Evolutionary conservation across 805 yeast genomes (phyloP).

Genomic region (Metschnikowia amazonensis): DNA sequence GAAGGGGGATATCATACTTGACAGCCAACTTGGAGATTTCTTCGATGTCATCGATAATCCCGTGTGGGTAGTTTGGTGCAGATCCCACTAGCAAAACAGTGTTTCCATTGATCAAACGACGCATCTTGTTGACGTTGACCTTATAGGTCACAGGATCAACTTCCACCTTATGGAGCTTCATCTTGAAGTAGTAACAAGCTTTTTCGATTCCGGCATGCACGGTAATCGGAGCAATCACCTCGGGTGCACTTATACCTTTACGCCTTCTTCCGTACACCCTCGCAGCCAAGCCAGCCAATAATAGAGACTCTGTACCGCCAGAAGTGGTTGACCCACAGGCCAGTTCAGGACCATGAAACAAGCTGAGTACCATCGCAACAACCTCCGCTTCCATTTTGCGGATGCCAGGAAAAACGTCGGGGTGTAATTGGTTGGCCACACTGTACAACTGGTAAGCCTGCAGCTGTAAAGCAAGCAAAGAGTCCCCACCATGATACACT

Average conservation of each 20-base stretch:
- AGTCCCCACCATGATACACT: constrained; percentile 92
- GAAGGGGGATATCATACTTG: constrained; percentile 75
- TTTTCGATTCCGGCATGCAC: constrained; percentile 95
- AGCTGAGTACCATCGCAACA: constrained; percentile 78
- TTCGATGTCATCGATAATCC: constrained; percentile 86
- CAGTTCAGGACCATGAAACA: constrained; percentile 72
- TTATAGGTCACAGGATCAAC: constrained; percentile 62
- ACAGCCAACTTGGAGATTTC: constrained; percentile 62
- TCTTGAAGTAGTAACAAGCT: constrained; percentile 87
- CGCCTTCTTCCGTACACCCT: constrained; percentile 63
- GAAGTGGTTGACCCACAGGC: constrained; percentile 75
- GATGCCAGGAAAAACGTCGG: constrained; percentile 94
- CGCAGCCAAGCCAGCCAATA: constrained; percentile 85
- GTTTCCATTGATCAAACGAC: constrained; percentile 64
- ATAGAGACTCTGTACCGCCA: constrained; percentile 93
- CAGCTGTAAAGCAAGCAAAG: constrained; percentile 68
- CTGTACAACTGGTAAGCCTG: constrained; percentile 71
- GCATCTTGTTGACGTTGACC: constrained; percentile 63
- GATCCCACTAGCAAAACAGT: constrained; percentile 87
- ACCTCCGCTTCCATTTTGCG: constrained; percentile 96
- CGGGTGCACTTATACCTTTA: constrained; percentile 65
- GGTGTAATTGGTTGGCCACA: constrained; percentile 92
- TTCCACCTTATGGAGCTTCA: constrained; percentile 77
- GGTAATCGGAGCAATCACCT: constrained; percentile 83
- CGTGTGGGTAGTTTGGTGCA: constrained; percentile 97